phyloP scores from a whole-genome alignment of 1,284 basidiomycete genomes.

The Inonotus obliquus region DNA sequence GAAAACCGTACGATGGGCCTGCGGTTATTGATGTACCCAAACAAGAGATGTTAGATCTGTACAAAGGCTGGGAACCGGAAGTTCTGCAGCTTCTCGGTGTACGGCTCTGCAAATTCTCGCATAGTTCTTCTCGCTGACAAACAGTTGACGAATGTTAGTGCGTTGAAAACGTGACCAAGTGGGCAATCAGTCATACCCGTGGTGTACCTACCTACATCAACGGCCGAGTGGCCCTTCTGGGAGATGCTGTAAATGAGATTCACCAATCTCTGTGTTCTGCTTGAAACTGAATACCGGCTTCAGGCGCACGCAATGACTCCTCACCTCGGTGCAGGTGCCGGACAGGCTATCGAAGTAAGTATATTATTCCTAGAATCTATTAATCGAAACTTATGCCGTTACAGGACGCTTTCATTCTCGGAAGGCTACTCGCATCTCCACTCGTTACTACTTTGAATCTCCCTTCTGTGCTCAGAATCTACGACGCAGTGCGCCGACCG shows the following conservation, averaged over 20 bases:
- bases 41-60: conserved; percentile 22
- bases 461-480: conserved; percentile 22
- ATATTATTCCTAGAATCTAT: not conserved
- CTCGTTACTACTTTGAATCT: conserved; percentile 18
- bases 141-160: conserved; percentile 19
- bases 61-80: conserved; percentile 26
- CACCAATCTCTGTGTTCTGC: not conserved
- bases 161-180: conserved; percentile 23
- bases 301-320: conserved; percentile 41
- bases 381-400: not conserved
- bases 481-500: conserved; percentile 26
- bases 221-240: conserved; percentile 24
- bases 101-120: not conserved
- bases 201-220: conserved; percentile 22
- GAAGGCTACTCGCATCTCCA: conserved; percentile 28
- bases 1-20: conserved; percentile 22
- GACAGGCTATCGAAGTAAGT: conserved; percentile 31
- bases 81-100: conserved; percentile 25
- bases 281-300: no score
- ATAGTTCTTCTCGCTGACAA: not conserved
- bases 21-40: conserved; percentile 23
- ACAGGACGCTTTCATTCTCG: conserved; percentile 35
- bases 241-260: conserved; percentile 23
- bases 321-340: conserved; percentile 35
- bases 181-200: conserved; percentile 25